Percentiles rank a stretch among this genome's conserved stretches.
Conservation (phyloP, 2,329 filamentous ascomycete genomes). For the Ophiostoma pallidulum region DNA sequence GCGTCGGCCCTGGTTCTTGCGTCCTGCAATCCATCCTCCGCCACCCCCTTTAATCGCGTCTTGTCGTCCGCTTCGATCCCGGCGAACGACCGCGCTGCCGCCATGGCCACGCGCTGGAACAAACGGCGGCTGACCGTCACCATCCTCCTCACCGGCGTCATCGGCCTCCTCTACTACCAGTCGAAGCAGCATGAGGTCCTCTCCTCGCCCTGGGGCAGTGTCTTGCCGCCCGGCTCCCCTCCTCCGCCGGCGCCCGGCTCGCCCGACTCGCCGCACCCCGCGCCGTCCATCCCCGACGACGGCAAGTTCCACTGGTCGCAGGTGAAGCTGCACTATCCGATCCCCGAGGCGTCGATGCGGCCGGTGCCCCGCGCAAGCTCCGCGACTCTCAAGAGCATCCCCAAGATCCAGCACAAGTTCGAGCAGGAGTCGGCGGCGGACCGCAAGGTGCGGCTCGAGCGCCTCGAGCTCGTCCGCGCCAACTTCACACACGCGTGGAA, state of each 20-base stretch:
- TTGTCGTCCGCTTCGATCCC: too few species aligned
- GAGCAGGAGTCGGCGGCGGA: slow-evolving; percentile 4
- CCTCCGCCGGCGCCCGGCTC: background rate
- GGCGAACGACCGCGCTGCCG: too few species aligned
- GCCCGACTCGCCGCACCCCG: background rate
- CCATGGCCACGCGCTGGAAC: slow-evolving; percentile 16
- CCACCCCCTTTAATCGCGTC: too few species aligned
- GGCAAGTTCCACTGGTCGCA: slow-evolving; percentile 16
- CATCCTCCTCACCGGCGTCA: slow-evolving; percentile 8
- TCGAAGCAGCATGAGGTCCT: background rate
- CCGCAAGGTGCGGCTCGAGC: slow-evolving; percentile 3
- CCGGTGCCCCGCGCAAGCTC: slow-evolving; percentile 7
- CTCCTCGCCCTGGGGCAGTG: background rate
- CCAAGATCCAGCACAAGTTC: slow-evolving; percentile 36
- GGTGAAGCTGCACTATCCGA: slow-evolving; percentile 14
- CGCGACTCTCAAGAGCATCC: slow-evolving; percentile 18
- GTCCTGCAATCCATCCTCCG: background rate
- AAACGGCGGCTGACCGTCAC: slow-evolving; percentile 12
- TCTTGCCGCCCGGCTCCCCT: background rate
- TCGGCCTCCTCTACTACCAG: slow-evolving; percentile 12
- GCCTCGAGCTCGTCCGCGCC: slow-evolving; percentile 11
- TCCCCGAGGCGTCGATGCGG: slow-evolving; percentile 10
- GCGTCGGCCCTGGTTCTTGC: too few species aligned
- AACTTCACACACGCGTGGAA: slow-evolving; percentile 31
- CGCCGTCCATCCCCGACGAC: background rate